Evolutionary conservation across 2,329 filamentous ascomycete genomes (phyloP), one percentile per base, ranked within the genome.

Genomic region (Ciborinia camelliae): DNA sequence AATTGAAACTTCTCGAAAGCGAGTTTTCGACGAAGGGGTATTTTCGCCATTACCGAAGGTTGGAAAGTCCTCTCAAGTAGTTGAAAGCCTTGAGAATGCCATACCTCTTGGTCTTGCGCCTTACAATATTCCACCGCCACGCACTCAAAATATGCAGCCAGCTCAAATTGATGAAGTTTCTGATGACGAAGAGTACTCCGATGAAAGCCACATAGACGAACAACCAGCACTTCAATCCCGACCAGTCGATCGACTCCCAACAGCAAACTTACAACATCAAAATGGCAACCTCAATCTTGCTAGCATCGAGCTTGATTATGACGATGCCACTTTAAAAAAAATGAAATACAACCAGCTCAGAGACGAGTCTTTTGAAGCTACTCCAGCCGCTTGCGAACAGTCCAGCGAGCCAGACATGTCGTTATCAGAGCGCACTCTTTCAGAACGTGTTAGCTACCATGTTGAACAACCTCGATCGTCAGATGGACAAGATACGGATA

Each of bases 331-430:
- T 30, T 30, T 65, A 20, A 62, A 15, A 62, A 41, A 37, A 2
- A 65, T 65, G 63, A 20, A 28, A 14, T 65, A 62, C 32, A 26
- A 28, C 12, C 41, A 57, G 14, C 63, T 65, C 7, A 54, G 18
- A 55, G 50, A 62, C 10, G 48, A 65, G 50, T 55, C 58, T n/a
- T 65, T 65, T 61, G 63, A 65, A 54, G 52, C n/a, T 2, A 7
- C 41, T 14, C 37, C 63, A 14, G 30, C 23, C n/a, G 47, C 23
- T 45, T 32, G 12, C 20, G 39, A 61, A 32, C 45, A 37, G 10
- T n/a, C 35, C 32, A 59, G 28, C 20, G 62, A 63, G 8, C 52
- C 39, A 5, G 62, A 63, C n/a, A 4, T 59, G 8, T 63, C 62
- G 43, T 23, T 63, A 4, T 63, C 62, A 18, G 55, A 59, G 6